These are phyloP conservation scores for Quercus gilva DNA, from an alignment of 306 rosid species.

Conservation along the genomic window DNA sequence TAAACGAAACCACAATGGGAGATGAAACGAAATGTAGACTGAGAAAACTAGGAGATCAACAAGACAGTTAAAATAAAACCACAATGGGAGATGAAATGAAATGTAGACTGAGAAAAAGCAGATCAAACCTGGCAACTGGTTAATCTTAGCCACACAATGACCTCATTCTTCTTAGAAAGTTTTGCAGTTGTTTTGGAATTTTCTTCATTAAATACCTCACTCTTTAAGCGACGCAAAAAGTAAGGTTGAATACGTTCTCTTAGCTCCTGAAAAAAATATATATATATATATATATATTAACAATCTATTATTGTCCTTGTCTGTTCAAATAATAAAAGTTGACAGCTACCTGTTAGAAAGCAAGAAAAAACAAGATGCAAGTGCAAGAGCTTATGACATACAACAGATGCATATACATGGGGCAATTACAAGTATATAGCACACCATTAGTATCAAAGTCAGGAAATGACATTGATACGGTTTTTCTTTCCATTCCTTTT, in stretches of 20 bases:
- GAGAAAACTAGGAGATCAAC: conserved; percentile 12
- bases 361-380: not conserved
- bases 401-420: not conserved
- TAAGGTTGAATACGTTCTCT: conserved; percentile 83
- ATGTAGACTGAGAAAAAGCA: conserved; percentile 6
- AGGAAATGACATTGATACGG: not conserved
- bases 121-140: conserved; percentile 71
- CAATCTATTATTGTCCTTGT: not conserved
- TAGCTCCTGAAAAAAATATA: conserved; percentile 44
- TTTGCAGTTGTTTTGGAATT: conserved; percentile 43
- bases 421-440: not conserved
- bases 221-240: conserved; percentile 82
- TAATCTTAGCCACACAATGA: conserved; percentile 83
- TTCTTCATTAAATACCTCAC: conserved; percentile 77
- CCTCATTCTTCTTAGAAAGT: conserved; percentile 78
- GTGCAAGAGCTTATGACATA: not conserved
- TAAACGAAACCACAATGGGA: not conserved
- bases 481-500: not conserved
- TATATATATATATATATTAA: no score
- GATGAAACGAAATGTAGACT: not conserved
- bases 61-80: not conserved
- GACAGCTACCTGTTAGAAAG: not conserved
- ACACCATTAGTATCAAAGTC: not conserved
- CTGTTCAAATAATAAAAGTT: not conserved
- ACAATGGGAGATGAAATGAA: not conserved